phyloP scores from a whole-genome alignment of 2,329 filamentous ascomycete genomes.

The Penicillium polonicum region DNA sequence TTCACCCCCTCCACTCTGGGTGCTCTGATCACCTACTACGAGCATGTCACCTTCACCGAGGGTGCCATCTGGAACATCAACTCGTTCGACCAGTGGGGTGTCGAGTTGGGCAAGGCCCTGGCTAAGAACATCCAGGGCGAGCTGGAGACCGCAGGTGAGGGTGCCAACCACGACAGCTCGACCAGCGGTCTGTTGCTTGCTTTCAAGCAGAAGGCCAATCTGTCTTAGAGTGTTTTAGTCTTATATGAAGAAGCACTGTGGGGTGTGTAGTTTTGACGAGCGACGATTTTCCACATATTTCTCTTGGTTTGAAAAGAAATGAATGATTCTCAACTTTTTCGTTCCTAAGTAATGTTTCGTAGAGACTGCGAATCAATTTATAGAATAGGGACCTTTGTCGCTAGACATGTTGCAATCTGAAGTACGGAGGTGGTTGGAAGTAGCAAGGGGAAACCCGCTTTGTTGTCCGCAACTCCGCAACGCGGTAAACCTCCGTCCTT shows the following conservation, averaged over 20 bases:
- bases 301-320: conserved; percentile 9
- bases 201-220: conserved; percentile 75
- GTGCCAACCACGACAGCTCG: conserved; percentile 75
- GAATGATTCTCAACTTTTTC: background rate
- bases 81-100: conserved; percentile 99
- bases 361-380: background rate
- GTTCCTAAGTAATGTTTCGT: background rate
- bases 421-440: background rate
- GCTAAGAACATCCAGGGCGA: conserved; percentile 89
- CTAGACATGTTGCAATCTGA: background rate
- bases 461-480: conserved; percentile 12
- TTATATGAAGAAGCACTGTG: conserved; percentile 7
- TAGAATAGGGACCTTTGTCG: background rate
- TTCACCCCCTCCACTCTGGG: conserved; percentile 93
- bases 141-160: conserved; percentile 71
- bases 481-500: conserved; percentile 19
- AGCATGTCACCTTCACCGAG: conserved; percentile 97
- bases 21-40: conserved; percentile 96
- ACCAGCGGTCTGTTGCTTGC: conserved; percentile 86
- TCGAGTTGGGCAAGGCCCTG: conserved; percentile 93
- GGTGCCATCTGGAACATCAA: conserved; percentile 99
- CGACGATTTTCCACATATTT: conserved; percentile 20
- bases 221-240: conserved; percentile 31
- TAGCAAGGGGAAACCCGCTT: background rate
- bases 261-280: conserved; percentile 24